A percentile compares a stretch with the other conserved stretches of the same genome.
These are phyloP conservation scores for Cornus florida DNA, from an alignment of 148 eudicot species.

Conservation along the genomic window DNA sequence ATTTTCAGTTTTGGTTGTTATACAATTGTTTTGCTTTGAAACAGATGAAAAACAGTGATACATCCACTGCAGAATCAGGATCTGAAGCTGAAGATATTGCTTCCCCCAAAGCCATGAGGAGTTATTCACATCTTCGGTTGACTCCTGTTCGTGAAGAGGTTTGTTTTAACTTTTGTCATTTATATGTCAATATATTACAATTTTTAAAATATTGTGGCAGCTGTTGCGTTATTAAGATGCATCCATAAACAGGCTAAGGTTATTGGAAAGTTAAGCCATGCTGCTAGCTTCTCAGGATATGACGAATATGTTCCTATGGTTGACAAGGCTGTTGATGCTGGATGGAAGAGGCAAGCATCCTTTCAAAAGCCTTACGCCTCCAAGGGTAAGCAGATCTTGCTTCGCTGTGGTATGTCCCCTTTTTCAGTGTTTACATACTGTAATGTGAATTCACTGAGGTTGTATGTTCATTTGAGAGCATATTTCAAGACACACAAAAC, in stretches of 20 bases:
- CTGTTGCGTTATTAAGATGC: conserved; percentile 3
- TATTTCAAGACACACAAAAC: neutral
- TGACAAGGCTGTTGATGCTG: conserved; percentile 93
- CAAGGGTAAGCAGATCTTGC: conserved; percentile 46
- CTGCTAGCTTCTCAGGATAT: conserved; percentile 61
- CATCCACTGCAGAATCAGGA: conserved; percentile 96
- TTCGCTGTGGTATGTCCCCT: neutral
- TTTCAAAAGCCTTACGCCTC: conserved; percentile 42
- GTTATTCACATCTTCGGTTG: conserved; percentile 65
- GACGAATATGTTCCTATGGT: conserved; percentile 98
- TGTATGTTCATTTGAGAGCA: neutral
- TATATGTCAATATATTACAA: neutral
- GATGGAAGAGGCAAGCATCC: conserved; percentile 73
- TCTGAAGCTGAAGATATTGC: conserved; percentile 99
- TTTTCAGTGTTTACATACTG: neutral
- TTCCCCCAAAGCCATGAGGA: conserved; percentile 73
- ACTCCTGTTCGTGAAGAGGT: conserved; percentile 89
- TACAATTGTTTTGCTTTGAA: conserved; percentile 10
- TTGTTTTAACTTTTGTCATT: conserved; percentile 13
- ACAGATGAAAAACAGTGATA: conserved; percentile 85
- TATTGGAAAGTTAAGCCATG: conserved; percentile 53
- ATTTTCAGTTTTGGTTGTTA: neutral
- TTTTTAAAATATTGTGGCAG: neutral
- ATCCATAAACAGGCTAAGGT: conserved; percentile 61
- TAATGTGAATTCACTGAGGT: neutral